Conservation (phyloP, 495 filamentous ascomycete species). For the Xylona heveae region DNA sequence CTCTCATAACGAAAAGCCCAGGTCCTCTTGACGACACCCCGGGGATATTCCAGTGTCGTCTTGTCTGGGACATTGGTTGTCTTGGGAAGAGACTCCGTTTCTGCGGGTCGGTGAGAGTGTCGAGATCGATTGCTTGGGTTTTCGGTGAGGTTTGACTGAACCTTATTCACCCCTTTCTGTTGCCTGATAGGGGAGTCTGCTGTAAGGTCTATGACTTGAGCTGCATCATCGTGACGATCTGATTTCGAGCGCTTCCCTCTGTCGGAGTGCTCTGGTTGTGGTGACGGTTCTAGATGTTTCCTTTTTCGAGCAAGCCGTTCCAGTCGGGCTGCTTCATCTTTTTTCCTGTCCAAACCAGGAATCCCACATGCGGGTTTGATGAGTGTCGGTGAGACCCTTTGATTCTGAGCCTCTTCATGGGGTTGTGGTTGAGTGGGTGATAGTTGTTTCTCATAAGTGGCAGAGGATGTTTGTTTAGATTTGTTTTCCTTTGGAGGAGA, state of each 20-base stretch:
- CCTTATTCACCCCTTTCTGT: too few relatives aligned
- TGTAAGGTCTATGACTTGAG: too few relatives aligned
- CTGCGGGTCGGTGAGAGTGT: too few relatives aligned
- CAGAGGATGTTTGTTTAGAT: too few relatives aligned
- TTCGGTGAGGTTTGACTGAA: too few relatives aligned
- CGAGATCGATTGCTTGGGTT: too few relatives aligned
- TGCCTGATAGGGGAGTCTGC: background rate
- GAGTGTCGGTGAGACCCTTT: too few relatives aligned
- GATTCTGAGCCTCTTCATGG: background rate
- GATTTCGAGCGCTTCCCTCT: conserved; percentile 7
- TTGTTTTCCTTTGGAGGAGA: background rate
- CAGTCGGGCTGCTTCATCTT: conserved; percentile 75
- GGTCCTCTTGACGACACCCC: conserved; percentile 66
- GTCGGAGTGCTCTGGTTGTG: conserved; percentile 13
- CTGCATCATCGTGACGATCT: too few relatives aligned
- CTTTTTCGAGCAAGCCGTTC: conserved; percentile 37
- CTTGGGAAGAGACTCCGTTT: conserved; percentile 1
- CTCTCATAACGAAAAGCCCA: conserved; percentile 37
- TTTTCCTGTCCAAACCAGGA: conserved; percentile 43
- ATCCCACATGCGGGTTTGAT: conserved; percentile 16
- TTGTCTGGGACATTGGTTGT: background rate
- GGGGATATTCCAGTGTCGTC: conserved; percentile 32
- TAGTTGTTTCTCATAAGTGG: too few relatives aligned
- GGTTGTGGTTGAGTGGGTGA: background rate
- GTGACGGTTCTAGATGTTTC: conserved; percentile 26